Percentiles rank a stretch among this genome's conserved stretches.
phyloP scores from a whole-genome alignment of 305 asterid species.

The Fraxinus greggii region DNA sequence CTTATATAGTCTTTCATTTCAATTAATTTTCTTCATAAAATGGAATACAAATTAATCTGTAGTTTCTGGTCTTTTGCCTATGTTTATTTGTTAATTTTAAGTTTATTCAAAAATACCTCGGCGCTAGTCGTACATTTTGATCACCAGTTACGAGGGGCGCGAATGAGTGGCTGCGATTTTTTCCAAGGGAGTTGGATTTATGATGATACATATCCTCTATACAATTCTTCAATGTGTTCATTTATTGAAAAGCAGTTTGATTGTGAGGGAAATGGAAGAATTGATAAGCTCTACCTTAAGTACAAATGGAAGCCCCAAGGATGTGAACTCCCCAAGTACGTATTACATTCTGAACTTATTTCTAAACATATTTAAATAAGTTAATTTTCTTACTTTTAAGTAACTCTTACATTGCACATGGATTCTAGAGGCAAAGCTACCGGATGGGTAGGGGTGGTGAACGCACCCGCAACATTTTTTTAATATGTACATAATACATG shows the following conservation, averaged over 20 bases:
- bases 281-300: constrained; percentile 51
- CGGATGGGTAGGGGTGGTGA: not conserved
- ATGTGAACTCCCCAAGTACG: constrained; percentile 58
- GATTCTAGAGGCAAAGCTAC: not conserved
- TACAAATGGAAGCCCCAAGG: constrained; percentile 64
- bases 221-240: constrained; percentile 48
- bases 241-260: constrained; percentile 57
- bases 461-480: not conserved
- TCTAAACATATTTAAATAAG: not conserved
- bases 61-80: not conserved
- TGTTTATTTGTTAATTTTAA: constrained; percentile 17
- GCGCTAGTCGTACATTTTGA: constrained; percentile 23
- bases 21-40: not conserved
- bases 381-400: not conserved
- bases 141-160: constrained; percentile 2
- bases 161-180: constrained; percentile 38
- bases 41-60: constrained; percentile 24
- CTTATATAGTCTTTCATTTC: not conserved
- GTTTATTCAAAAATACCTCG: not conserved
- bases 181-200: constrained; percentile 60
- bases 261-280: constrained; percentile 58
- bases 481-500: not conserved
- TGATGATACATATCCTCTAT: constrained; percentile 45
- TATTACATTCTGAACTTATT: not conserved
- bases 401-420: not conserved